Conservation (phyloP, 202 grass and related monocot species). For the Zoysia matrella region DNA sequence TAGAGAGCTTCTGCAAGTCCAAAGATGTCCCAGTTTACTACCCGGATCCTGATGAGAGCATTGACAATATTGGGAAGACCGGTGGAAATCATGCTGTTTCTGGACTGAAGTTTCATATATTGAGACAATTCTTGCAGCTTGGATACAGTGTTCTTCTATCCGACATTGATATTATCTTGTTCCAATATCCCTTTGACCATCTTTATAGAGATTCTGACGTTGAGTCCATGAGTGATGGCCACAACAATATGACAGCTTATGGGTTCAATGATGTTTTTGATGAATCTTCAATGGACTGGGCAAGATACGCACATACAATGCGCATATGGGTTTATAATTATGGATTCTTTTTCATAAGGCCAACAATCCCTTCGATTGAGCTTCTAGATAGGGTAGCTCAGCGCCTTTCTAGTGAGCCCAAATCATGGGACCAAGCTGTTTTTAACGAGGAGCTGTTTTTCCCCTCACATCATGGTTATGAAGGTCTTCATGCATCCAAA, state of each 20-base stretch:
- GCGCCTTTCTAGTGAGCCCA: slow-evolving; percentile 68
- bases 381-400: slow-evolving; percentile 90
- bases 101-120: too few species aligned
- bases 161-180: slow-evolving; percentile 93
- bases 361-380: too few species aligned
- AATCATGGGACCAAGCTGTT: slow-evolving; percentile 52
- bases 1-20: too few species aligned
- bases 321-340: slow-evolving; percentile 98
- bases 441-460: too few species aligned
- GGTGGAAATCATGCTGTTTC: too few species aligned
- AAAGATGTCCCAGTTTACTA: too few species aligned
- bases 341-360: slow-evolving; percentile 54
- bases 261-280: slow-evolving; percentile 97
- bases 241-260: slow-evolving; percentile 90
- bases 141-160: slow-evolving; percentile 37
- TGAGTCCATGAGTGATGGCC: slow-evolving; percentile 98
- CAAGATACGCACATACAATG: slow-evolving; percentile 99
- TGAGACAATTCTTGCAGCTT: too few species aligned
- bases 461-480: too few species aligned
- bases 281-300: slow-evolving; percentile 92
- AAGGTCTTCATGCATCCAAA: too few species aligned
- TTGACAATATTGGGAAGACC: too few species aligned
- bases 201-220: slow-evolving; percentile 92
- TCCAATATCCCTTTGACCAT: slow-evolving; percentile 90
- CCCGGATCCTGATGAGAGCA: too few species aligned